phyloP scores from a whole-genome alignment of 352 stramenopile genomes.

The Globisporangium spiculum region DNA sequence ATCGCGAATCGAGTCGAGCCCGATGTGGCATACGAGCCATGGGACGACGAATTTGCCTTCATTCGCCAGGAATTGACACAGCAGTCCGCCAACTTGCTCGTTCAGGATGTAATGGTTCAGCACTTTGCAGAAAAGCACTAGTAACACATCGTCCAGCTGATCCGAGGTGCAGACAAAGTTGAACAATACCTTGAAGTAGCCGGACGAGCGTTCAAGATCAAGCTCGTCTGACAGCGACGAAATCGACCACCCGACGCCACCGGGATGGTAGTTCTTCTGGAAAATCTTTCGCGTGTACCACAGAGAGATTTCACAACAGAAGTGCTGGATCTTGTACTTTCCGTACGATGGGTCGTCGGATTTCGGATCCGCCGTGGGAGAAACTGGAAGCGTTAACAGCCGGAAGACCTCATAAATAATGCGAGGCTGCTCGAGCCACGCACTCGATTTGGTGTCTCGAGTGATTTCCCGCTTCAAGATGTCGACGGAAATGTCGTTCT shows the following conservation, averaged over 20 bases:
- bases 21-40: conserved; percentile 79
- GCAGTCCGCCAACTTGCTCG: conserved; percentile 59
- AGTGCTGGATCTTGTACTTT: conserved; percentile 80
- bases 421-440: conserved; percentile 70
- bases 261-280: conserved; percentile 44
- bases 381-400: conserved; percentile 49
- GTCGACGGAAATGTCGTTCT: conserved; percentile 67
- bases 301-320: conserved; percentile 77
- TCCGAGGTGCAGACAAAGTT: conserved; percentile 73
- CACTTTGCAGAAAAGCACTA: conserved; percentile 87
- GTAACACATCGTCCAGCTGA: conserved; percentile 67
- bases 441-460: conserved; percentile 62
- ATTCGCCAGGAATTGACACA: conserved; percentile 64
- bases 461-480: conserved; percentile 76
- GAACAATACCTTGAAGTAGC: conserved; percentile 83
- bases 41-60: conserved; percentile 72
- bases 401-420: conserved; percentile 85
- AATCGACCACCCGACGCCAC: conserved; percentile 33
- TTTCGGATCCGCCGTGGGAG: conserved; percentile 29
- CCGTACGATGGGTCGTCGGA: conserved; percentile 67
- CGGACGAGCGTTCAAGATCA: conserved; percentile 44
- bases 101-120: conserved; percentile 80
- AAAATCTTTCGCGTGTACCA: conserved; percentile 81
- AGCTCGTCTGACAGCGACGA: conserved; percentile 36
- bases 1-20: conserved; percentile 81